Percentiles rank a stretch among this genome's conserved stretches.
Evolutionary conservation across 768 basidiomycete species (phyloP).

Genomic region (Gyrodon lividus): DNA sequence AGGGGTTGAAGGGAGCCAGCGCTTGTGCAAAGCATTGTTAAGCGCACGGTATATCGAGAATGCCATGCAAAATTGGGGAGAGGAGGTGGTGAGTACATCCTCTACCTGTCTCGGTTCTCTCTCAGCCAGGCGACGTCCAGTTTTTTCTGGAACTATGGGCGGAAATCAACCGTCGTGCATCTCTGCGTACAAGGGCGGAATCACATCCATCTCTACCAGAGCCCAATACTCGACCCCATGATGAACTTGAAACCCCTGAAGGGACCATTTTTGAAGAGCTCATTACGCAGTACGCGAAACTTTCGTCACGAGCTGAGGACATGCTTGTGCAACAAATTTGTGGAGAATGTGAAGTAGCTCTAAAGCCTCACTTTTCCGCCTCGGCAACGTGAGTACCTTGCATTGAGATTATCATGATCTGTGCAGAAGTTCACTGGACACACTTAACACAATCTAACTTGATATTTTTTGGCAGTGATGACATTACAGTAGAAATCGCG

Average conservation of each 20-base stretch:
- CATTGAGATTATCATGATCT: background rate
- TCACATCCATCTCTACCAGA: conserved; percentile 51
- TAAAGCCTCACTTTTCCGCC: conserved; percentile 71
- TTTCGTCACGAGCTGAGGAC: conserved; percentile 75
- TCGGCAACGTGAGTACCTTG: conserved; percentile 39
- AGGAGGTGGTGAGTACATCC: conserved; percentile 71
- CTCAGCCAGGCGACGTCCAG: conserved; percentile 39
- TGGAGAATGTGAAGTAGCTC: conserved; percentile 72
- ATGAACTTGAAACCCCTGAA: conserved; percentile 39
- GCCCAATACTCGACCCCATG: conserved; percentile 20
- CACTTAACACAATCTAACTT: conserved; percentile 1
- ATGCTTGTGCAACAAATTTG: conserved; percentile 84
- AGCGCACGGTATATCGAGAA: conserved; percentile 73
- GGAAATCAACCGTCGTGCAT: conserved; percentile 64
- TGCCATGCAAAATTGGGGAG: conserved; percentile 80
- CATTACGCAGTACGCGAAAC: conserved; percentile 56
- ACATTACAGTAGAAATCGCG: conserved; percentile 34
- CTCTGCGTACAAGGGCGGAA: conserved; percentile 55
- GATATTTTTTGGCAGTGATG: conserved; percentile 5
- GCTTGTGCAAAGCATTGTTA: conserved; percentile 82
- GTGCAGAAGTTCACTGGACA: background rate
- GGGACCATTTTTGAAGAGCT: conserved; percentile 82
- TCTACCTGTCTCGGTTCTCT: background rate
- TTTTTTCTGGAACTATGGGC: conserved; percentile 91
- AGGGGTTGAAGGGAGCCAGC: conserved; percentile 79